A percentile compares a stretch with the other conserved stretches of the same genome.
Conservation (phyloP, 129 eudicot genomes). For the Centella asiatica region DNA sequence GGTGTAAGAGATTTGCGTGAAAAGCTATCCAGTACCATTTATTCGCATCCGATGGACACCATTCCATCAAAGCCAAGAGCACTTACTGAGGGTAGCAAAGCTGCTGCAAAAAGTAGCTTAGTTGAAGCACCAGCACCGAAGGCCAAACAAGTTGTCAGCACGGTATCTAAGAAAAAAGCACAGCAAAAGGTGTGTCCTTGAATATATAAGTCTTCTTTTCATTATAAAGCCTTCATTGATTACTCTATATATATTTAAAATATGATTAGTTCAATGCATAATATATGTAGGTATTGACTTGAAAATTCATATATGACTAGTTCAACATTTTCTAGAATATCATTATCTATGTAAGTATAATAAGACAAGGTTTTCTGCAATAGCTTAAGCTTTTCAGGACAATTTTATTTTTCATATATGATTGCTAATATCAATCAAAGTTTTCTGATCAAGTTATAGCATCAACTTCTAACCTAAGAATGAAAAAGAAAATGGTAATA, state of each 20-base stretch:
- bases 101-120: constrained; percentile 53
- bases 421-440: neutral
- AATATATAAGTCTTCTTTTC: neutral
- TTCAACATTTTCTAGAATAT: no score
- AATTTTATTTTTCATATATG: neutral
- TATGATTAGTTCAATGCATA: neutral
- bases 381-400: neutral
- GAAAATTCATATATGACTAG: no score
- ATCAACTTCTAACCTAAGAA: no score
- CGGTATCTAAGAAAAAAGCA: constrained; percentile 50
- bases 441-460: neutral
- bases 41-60: constrained; percentile 35
- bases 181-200: constrained; percentile 42
- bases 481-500: no score
- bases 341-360: neutral
- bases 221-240: no score
- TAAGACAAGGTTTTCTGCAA: neutral
- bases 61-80: constrained; percentile 53
- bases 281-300: neutral
- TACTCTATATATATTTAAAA: no score
- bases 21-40: constrained; percentile 64
- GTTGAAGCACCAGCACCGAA: constrained; percentile 52
- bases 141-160: constrained; percentile 44
- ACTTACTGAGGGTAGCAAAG: constrained; percentile 36
- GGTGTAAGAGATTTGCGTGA: constrained; percentile 84